Evolutionary conservation across 345 rosid genomes (phyloP).

Genomic region (Aquilaria sinensis): DNA sequence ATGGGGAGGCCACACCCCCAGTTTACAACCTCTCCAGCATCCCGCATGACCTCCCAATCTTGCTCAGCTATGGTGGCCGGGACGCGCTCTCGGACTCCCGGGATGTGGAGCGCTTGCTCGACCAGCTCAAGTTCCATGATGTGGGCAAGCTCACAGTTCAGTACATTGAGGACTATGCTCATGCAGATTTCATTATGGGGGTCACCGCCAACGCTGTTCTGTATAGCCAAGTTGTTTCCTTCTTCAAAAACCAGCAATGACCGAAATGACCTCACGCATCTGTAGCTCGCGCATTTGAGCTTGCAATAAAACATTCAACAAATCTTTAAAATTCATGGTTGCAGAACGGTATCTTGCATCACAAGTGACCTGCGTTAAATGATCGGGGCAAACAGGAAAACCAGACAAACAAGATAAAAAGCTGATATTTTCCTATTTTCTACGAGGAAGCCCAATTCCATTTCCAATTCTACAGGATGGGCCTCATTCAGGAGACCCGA

Average conservation of each 20-base stretch:
- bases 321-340: too few species aligned
- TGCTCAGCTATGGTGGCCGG: slow-evolving; percentile 68
- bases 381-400: too few species aligned
- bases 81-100: slow-evolving; percentile 60
- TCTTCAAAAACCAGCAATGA: slow-evolving; percentile 44
- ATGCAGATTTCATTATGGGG: slow-evolving; percentile 89
- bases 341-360: too few species aligned
- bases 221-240: slow-evolving; percentile 47
- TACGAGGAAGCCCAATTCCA: too few species aligned
- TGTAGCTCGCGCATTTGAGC: too few species aligned
- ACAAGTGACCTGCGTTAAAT: too few species aligned
- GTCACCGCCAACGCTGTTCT: slow-evolving; percentile 74
- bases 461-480: too few species aligned
- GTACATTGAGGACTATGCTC: slow-evolving; percentile 62
- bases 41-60: slow-evolving; percentile 56
- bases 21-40: slow-evolving; percentile 72
- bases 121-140: slow-evolving; percentile 59
- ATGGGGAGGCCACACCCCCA: slow-evolving; percentile 61
- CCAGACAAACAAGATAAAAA: too few species aligned
- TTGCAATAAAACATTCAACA: too few species aligned
- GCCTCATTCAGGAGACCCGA: too few species aligned
- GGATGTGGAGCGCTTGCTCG: slow-evolving; percentile 58
- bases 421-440: too few species aligned
- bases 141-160: slow-evolving; percentile 53
- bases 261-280: neutral